Percentiles rank a stretch among this genome's conserved stretches.
Evolutionary conservation across 805 yeast species (phyloP).

Genomic region (Trichomonascus vanleenenianus): DNA sequence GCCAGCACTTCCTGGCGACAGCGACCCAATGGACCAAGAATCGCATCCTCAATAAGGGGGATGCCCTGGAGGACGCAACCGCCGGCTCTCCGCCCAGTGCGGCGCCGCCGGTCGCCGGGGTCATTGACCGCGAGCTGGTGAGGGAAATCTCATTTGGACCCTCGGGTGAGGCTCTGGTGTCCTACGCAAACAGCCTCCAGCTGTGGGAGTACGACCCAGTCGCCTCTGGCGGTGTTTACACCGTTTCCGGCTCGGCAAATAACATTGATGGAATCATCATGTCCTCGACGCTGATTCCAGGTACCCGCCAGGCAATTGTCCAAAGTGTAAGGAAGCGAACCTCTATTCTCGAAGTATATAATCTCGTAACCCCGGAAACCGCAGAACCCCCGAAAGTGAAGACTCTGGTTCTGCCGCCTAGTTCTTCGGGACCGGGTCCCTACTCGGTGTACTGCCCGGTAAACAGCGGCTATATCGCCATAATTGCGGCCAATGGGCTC

Average conservation of each 20-base stretch:
- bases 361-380: not conserved
- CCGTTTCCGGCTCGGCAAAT: constrained; percentile 10
- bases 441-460: constrained; percentile 7
- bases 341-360: not conserved
- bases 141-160: constrained; percentile 7
- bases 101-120: not conserved
- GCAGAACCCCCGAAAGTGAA: constrained; percentile 1
- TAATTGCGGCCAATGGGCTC: constrained; percentile 16
- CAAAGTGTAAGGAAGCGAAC: not conserved
- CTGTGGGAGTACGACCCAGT: constrained; percentile 10
- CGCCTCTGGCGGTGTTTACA: constrained; percentile 2
- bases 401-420: constrained; percentile 16
- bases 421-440: constrained; percentile 12
- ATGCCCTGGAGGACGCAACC: not conserved
- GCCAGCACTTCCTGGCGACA: constrained; percentile 13
- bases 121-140: not conserved
- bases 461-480: constrained; percentile 12
- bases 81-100: not conserved
- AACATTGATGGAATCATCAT: constrained; percentile 11
- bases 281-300: constrained; percentile 4
- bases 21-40: constrained; percentile 20
- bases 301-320: not conserved
- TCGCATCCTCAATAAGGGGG: constrained; percentile 9
- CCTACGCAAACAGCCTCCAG: constrained; percentile 11
- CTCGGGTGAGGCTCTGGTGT: constrained; percentile 7